Evolutionary conservation across 352 stramenopile genomes (phyloP), one percentile per base, ranked within the genome.

Genomic region (Phytophthora litchii): DNA sequence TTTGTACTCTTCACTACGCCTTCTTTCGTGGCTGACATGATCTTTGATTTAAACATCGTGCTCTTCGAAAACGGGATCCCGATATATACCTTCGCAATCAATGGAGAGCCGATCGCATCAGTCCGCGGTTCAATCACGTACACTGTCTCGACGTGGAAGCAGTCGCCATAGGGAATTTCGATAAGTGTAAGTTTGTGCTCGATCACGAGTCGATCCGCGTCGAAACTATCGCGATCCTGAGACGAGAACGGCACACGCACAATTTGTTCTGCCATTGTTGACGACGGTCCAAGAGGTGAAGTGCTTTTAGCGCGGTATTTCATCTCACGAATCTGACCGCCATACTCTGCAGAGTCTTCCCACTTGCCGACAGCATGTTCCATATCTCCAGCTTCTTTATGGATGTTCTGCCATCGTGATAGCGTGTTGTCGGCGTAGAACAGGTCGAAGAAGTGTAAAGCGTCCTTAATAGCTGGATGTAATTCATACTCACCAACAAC

Each of bases 1-100:
- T 83, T 83, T 12, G 68, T 76, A 21, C 77, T 74, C 52, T 91
- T 91, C 10, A 83, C 46, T 17, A 89, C 62, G 3, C 82, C 82
- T 25, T 91, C 82, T 46, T 83, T 83, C 9, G 79, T 88, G 4
- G 61, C 74, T 3, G 83, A 89, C n/a, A 83, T 68, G 38, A 94
- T 94, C 67, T 92, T 94, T 3, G 74, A 78, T 68, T 89, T 89
- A 56, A 91, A 94, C 78, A 94, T 89, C 19, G 83, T 92, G 37
- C 76, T 86, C 51, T 92, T 94, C 14, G 77, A 87, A 62, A 94
- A 94, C 42, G 83, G 83, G 40, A 94, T 74, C 29, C 57, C 81
- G 5, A 90, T 69, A 46, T 73, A 91, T n/a, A 90, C 83, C 21
- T 73, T 71, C 1, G 70, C 80, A 23, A 85, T 46, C 17, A 86